phyloP scores from a whole-genome alignment of 1,139 yeast species.

The Pichia sp. region DNA sequence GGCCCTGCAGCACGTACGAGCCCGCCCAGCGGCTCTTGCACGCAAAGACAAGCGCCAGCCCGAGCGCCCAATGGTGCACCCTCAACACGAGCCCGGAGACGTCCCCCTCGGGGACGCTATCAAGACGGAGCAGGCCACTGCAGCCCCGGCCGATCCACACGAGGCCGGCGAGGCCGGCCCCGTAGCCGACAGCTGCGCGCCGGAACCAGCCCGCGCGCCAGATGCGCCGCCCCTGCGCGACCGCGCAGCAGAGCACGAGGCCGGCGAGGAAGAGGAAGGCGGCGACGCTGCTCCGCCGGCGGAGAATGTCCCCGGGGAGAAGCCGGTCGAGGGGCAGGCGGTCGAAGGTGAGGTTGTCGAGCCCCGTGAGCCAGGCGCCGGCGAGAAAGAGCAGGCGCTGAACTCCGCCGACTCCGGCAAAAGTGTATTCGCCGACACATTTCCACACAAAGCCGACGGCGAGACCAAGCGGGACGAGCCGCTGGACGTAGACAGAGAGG shows the following conservation, averaged over 20 bases:
- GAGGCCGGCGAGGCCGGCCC: background rate
- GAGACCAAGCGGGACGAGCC: conserved; percentile 73
- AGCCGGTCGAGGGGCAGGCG: conserved; percentile 82
- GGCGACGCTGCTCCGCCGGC: conserved; percentile 71
- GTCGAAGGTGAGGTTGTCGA: conserved; percentile 86
- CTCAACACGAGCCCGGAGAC: conserved; percentile 51
- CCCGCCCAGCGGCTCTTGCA: conserved; percentile 74
- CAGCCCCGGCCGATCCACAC: background rate
- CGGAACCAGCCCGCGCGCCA: conserved; percentile 77
- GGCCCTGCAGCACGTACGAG: conserved; percentile 75
- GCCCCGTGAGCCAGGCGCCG: conserved; percentile 72
- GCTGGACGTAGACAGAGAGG: conserved; percentile 64
- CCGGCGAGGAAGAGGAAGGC: conserved; percentile 53
- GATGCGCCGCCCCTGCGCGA: conserved; percentile 70
- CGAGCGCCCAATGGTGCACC: conserved; percentile 85
- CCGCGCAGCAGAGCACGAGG: conserved; percentile 48
- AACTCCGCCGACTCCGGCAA: background rate
- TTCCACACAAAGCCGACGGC: conserved; percentile 71
- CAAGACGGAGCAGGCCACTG: background rate
- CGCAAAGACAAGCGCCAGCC: conserved; percentile 76
- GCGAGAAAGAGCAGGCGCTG: conserved; percentile 18
- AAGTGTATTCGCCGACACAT: conserved; percentile 27
- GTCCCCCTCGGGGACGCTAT: background rate
- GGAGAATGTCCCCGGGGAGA: conserved; percentile 61
- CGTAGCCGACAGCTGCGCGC: conserved; percentile 51